phyloP scores from a whole-genome alignment of 352 stramenopile genomes.

The Blastocystis sp. region DNA sequence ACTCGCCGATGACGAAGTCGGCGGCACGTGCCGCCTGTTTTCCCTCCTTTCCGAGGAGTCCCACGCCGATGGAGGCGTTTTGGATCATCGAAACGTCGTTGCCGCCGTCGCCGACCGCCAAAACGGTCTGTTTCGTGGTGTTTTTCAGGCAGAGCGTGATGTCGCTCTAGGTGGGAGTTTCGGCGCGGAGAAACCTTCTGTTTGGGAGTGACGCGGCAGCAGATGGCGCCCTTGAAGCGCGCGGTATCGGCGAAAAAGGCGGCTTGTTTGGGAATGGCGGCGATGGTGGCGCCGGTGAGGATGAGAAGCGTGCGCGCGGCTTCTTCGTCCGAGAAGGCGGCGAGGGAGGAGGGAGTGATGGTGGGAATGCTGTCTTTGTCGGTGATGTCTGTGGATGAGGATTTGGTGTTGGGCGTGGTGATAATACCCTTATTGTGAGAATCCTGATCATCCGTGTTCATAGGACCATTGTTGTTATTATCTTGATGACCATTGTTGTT shows the following conservation, averaged over 20 bases:
- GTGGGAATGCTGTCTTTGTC: too few relatives aligned
- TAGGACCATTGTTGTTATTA: too few relatives aligned
- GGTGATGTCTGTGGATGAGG: too few relatives aligned
- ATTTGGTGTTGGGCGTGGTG: too few relatives aligned
- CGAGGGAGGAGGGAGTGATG: too few relatives aligned
- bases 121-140: slow-evolving; percentile 66
- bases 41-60: slow-evolving; percentile 82
- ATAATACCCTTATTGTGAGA: too few relatives aligned
- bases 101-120: slow-evolving; percentile 80
- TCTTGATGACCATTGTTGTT: too few relatives aligned
- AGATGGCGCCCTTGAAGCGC: slow-evolving; percentile 76
- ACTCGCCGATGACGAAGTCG: slow-evolving; percentile 83
- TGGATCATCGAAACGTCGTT: slow-evolving; percentile 89
- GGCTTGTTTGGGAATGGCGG: slow-evolving; percentile 62
- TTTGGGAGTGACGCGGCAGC: slow-evolving; percentile 78
- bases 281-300: background rate
- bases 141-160: slow-evolving; percentile 65
- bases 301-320: background rate
- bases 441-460: too few relatives aligned
- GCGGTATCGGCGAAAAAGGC: slow-evolving; percentile 56
- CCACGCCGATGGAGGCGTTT: slow-evolving; percentile 78
- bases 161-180: background rate
- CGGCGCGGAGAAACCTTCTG: slow-evolving; percentile 69
- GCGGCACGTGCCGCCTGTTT: slow-evolving; percentile 81
- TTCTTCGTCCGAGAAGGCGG: too few relatives aligned